Base-by-base conservation (phyloP, 2,329 filamentous ascomycete genomes). In the Ophiostoma sp. region DNA sequence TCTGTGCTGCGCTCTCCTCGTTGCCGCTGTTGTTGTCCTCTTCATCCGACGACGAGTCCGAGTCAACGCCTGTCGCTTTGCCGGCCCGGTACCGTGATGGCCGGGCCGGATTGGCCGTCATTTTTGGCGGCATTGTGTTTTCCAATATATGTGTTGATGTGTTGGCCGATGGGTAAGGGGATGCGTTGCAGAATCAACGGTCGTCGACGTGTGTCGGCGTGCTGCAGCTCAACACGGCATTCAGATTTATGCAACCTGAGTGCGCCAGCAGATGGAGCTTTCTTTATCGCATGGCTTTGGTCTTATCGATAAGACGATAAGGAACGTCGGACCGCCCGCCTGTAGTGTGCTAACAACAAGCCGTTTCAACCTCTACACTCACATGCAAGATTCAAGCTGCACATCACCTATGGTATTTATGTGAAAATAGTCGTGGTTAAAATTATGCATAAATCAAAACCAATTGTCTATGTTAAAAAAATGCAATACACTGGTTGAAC, bases 51-150 rank as follows among this genome's bases (percentile, higher is more conserved):
- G 83, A 85, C 15, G 82, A 81, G 20, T 75, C 75, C 13, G 79
- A 80, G 23, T 82, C 83, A 72, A 82, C 84, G 8, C 82, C 85
- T 2, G 84, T 81, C 20, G 89, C 83, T 79, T 97, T 98, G 74
- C 95, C 94, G 20, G 94, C 90, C 71, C 93, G 89, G 76, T 97
- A 91, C 71, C 95, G 91, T 74, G 89, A 87, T 33, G 93, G 91
- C 78, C 89, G 89, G 71, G 90, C 81, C 3, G 92, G 93, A 77
- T 97, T 97, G 73, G 94, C 93, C 73, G 94, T 98, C 92, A 98
- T 97, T 79, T 92, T 93, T 15, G 89, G 87, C 72, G 91, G 89
- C 85, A 86, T 87, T 15, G 23, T 33, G 57, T 48, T 20, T n/a
- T n/a, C 17, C 17, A 7, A 27, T 57, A 27, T 57, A n/a, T 13